These are phyloP conservation scores for Plasmodium gonderi DNA, from an alignment of 169 alveolate species.

Conservation along the genomic window DNA sequence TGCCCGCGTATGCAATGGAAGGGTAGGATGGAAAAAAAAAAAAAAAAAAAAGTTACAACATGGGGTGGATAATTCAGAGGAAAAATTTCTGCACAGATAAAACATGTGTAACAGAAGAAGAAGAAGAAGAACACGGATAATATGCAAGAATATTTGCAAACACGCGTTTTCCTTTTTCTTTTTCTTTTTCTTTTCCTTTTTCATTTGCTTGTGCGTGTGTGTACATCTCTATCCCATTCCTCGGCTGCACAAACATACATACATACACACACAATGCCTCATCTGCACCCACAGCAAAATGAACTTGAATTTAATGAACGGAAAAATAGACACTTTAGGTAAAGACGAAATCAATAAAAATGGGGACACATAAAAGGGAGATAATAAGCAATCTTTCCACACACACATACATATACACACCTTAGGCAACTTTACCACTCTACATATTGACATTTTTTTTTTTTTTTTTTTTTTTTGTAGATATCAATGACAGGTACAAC, in stretches of 20 bases:
- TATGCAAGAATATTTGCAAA: too few relatives aligned
- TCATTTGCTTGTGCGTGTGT: too few relatives aligned
- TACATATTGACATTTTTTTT: neutral
- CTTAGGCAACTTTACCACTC: neutral
- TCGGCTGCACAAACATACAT: neutral
- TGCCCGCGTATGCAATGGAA: constrained; percentile 25
- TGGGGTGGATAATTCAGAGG: neutral
- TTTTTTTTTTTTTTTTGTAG: neutral
- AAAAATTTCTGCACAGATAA: neutral
- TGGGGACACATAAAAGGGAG: neutral
- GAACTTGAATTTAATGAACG: constrained; percentile 54
- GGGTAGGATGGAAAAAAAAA: constrained; percentile 2
- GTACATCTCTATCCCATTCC: neutral
- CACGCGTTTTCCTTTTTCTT: too few relatives aligned
- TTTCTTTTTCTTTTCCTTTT: too few relatives aligned
- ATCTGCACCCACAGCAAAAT: constrained; percentile 11
- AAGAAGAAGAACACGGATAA: neutral
- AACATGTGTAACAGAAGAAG: neutral
- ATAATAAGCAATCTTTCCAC: neutral
- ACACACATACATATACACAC: neutral
- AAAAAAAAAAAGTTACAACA: neutral
- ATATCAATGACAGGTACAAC: constrained; percentile 48
- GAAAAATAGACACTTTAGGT: constrained; percentile 67
- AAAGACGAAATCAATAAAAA: neutral
- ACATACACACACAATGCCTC: neutral